Conservation (phyloP, 495 filamentous ascomycete genomes). For the Pseudevernia furfuracea region DNA sequence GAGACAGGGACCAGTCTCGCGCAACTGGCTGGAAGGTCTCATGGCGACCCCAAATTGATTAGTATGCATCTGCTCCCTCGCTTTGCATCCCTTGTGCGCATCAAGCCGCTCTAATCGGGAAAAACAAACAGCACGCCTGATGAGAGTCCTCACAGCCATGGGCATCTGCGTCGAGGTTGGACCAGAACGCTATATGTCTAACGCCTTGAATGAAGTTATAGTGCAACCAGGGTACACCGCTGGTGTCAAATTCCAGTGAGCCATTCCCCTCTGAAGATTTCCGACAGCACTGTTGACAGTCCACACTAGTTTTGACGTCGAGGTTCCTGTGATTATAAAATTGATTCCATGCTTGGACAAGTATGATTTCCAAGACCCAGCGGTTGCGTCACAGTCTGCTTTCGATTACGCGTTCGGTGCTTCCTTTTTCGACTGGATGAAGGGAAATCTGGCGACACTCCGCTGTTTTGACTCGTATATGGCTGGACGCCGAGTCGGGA, state of each 20-base stretch:
- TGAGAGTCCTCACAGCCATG: conserved; percentile 4
- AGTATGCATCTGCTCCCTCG: not conserved
- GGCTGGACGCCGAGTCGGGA: conserved; percentile 31
- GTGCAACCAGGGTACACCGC: too few relatives aligned
- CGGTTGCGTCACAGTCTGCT: conserved; percentile 21
- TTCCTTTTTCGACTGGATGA: conserved; percentile 23
- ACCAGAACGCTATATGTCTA: not conserved
- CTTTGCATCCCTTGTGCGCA: not conserved
- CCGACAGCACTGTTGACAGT: not conserved
- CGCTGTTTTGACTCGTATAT: not conserved
- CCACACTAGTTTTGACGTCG: not conserved
- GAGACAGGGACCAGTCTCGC: not conserved
- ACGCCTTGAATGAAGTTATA: not conserved
- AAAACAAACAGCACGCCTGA: not conserved
- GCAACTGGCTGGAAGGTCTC: not conserved
- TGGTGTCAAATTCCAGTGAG: not conserved
- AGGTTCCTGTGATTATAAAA: not conserved
- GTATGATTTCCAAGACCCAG: conserved; percentile 31
- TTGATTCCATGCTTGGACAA: conserved; percentile 29
- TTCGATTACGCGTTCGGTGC: conserved; percentile 30
- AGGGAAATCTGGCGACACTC: not conserved
- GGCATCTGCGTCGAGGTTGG: conserved; percentile 3
- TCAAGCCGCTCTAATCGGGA: not conserved
- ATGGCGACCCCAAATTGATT: not conserved
- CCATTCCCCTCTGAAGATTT: not conserved